Conservation (phyloP, 768 basidiomycete genomes). For the Lanmaoa pseudosensibilis region DNA sequence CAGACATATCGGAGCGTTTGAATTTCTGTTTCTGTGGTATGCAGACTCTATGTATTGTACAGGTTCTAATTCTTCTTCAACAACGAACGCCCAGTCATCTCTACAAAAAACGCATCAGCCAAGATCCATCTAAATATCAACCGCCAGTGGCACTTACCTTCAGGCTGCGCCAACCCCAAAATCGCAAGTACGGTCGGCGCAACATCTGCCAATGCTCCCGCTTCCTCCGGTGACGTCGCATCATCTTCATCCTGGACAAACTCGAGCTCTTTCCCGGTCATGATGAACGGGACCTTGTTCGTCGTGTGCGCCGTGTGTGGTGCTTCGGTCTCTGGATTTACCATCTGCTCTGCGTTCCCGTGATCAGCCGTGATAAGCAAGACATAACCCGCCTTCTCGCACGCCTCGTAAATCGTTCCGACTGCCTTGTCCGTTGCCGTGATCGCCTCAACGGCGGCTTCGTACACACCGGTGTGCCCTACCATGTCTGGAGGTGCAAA, state of each 20-base stretch:
- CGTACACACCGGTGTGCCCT: slow-evolving; percentile 89
- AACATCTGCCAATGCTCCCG: slow-evolving; percentile 83
- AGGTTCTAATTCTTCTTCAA: slow-evolving; percentile 26
- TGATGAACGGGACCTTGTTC: slow-evolving; percentile 86
- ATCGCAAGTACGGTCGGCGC: slow-evolving; percentile 86
- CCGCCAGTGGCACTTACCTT: slow-evolving; percentile 48
- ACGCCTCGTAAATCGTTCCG: slow-evolving; percentile 82
- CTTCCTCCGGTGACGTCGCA: slow-evolving; percentile 51
- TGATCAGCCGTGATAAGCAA: slow-evolving; percentile 90
- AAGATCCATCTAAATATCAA: background rate
- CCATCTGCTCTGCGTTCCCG: slow-evolving; percentile 95
- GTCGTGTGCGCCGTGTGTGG: slow-evolving; percentile 93
- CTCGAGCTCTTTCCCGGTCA: slow-evolving; percentile 62
- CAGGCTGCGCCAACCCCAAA: slow-evolving; percentile 69
- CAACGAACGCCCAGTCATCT: slow-evolving; percentile 33
- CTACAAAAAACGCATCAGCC: slow-evolving; percentile 12
- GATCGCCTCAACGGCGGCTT: slow-evolving; percentile 89
- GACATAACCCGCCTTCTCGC: slow-evolving; percentile 81
- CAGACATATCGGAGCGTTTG: no score
- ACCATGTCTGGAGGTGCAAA: slow-evolving; percentile 99
- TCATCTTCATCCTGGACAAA: slow-evolving; percentile 53
- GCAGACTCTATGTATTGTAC: slow-evolving; percentile 12
- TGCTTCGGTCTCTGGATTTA: slow-evolving; percentile 75
- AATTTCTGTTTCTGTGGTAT: background rate
- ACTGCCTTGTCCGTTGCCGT: slow-evolving; percentile 88